Base-by-base conservation (phyloP, 1,139 yeast genomes). In the Pichia sp. region DNA sequence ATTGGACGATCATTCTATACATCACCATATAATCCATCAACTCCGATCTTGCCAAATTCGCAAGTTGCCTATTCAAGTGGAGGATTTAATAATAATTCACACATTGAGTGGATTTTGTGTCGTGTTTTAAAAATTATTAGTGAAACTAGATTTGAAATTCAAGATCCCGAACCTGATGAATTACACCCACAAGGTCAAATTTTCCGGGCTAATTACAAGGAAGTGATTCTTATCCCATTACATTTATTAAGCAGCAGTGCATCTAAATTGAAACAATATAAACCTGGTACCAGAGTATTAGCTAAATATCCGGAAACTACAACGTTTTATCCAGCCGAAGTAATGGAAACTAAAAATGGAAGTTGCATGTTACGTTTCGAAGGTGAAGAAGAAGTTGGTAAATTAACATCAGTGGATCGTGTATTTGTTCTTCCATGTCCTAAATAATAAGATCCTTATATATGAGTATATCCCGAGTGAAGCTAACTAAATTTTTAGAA, bases 251-350 rank as follows among this genome's bases (percentile, higher is more conserved):
- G 43, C 6, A 36, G 48, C n/a, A 32, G 29, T 6, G 35, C 43
- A 5, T 36, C 40, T 6, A 66, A 66, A 6, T 68, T 82, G 49
- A 70, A 78, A 23, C 73, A 73, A 43, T 87, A 84, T 54, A 82
- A 94, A 0, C 70, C 80, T 35, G 94, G 95, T 0, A 72, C 89
- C 0, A 82, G 80, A 55, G 98, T 92, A 3, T 69, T 94, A 50
- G 98, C 97, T 0, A 71, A 96, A 57, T 94, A 94, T 57, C 99
- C 99, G 0, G 99, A 94, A 56, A 94, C 99, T 0, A 94, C 98
- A 0, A 90, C 97, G 0, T 94, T 92, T 57, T 94, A 92, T 60
- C 86, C 95, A 4, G 98, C 98, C 0, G 86, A 87, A 42, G 97
- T 94, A 4, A 82, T 82, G 34, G 90, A 95, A 0, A 79, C 78